Base-by-base conservation (phyloP, 768 basidiomycete species). In the Dentipellis sp. region DNA sequence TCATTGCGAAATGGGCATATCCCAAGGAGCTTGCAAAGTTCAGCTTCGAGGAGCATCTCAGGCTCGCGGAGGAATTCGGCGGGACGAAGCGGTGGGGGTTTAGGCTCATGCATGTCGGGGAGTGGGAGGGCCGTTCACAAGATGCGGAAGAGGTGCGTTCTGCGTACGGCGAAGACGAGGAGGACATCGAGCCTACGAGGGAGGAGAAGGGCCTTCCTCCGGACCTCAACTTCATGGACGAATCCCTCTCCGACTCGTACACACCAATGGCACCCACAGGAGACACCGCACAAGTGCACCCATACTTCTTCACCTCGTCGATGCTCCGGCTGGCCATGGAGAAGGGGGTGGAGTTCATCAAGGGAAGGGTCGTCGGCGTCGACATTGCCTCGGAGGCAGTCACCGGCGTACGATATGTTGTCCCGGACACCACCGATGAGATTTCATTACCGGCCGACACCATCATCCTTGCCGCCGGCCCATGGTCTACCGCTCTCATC, bases 1-100 rank as follows among this genome's bases (percentile, higher is more conserved):
- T 95, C 11, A 78, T 94, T 17, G 91, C 92, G 0, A 81, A 84
- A 69, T 85, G 92, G 91, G 93, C 91, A 51, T 86, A 85, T 63
- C 84, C 84, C 0, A 78, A 78, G 51, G 80, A 83, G 59, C 73
- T 93, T 34, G 84, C 85, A 8, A 69, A 78, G 53, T 72, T 92
- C 14, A 90, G 89, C 9, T 91, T 83, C 68, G 66, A 75, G 11
- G 83, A 94, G 64, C 92, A 94, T 67, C 77, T 83, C 59, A 76
- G 75, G 38, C 76, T 95, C 9, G 88, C 91, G 3, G 67, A 79
- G 51, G 74, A 85, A 62, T 83, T 86, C 68, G 76, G 77, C 56
- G 92, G 91, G 2, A 68, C 74, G 34, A 76, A 80, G 29, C 71
- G 82, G n/a, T 94, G 90, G 91, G 91, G 91, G 0, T 94, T 88